Base-by-base conservation (phyloP, 2,329 filamentous ascomycete genomes). In the Calonectria pseudoturangicola region DNA sequence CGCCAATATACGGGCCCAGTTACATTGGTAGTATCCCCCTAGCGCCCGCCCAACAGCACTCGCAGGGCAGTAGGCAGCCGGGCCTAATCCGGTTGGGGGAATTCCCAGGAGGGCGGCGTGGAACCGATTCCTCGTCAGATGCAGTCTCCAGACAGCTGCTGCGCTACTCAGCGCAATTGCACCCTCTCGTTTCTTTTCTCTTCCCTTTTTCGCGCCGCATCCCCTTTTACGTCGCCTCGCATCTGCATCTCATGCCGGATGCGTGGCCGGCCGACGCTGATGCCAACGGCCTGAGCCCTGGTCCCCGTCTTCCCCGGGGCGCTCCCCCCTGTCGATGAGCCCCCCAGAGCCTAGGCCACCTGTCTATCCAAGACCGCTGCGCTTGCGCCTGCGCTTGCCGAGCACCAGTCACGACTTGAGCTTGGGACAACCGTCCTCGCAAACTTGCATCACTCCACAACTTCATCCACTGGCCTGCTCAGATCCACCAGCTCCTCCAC, bases 71-170 rank as follows among this genome's bases (percentile, higher is more conserved):
- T 48, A 66, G 36, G 47, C 47, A 43, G 25, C 64, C 27, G 33
- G 54, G 25, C 54, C 66, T 64, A 64, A 43, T 62, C 58, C 27
- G 56, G 56, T 69, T 64, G 51, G 56, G 67, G 58, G 47, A 64
- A 70, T 70, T 30, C 50, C 48, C 56, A 62, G 47, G 47, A 65
- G 54, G 58, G 25, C 30, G 47, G 60, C 68, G 41, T 45, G 60
- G 47, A 64, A 58, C 36, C 47, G 27, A 47, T 63, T 33, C 36
- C 58, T 47, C 54, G 54, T 41, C 54, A 41, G 33, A 60, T 60
- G 30, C 54, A 60, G 33, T 25, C 21, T 60, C 33, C 21, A 60
- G 33, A 63, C 25, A 63, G 39, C 13, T n/a, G 41, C 41, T 47
- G 39, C 39, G 41, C 58, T 63, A 33, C 25, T 45, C 33, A 60